Evolutionary conservation across 805 yeast genomes (phyloP), one percentile per base, ranked within the genome.

Genomic region (Ogataea trehaloabstinens): DNA sequence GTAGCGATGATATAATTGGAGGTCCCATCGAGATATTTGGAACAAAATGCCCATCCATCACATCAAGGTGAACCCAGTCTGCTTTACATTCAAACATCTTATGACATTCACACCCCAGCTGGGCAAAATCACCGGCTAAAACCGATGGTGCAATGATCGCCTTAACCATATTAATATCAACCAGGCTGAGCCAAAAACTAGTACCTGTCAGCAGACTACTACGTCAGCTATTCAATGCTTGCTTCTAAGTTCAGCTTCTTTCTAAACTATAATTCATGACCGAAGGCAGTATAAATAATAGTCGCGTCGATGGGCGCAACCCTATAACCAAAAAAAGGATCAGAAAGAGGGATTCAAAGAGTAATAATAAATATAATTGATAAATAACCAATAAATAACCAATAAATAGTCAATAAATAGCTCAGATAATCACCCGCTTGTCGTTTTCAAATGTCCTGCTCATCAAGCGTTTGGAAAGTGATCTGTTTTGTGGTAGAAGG

Each of bases 31-130:
- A 82, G 49, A 93, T 83, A 68, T 93, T 93, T 50, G 99, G 99
- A 35, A 93, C 99, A 60, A 93, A 93, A 65, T 91, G 90, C 34
- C 99, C 99, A 61, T 93, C 99, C 99, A 93, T 93, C 34, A 93
- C 91, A 64, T 93, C 99, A 37, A 93, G 80, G 64, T 93, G 99
- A 45, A 93, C 80, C 99, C 99, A 93, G 55, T 91, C 96, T 16
- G 96, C 95, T 18, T 85, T 83, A 40, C 83, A 73, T 37, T 78
- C 76, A 57, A 87, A 80, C 67, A 90, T 84, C 42, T 75, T 73
- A 57, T 83, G 84, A 64, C 96, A 87, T 47, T 90, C 91, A 50
- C 88, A 78, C 35, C 95, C 97, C 45, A 93, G 67, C 52, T 87
- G 77, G 50, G 97, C 82, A 58, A 91, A 93, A 61, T 93, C 95